These are phyloP conservation scores for Pisolithus marmoratus DNA, from an alignment of 768 basidiomycete genomes.

Conservation along the genomic window DNA sequence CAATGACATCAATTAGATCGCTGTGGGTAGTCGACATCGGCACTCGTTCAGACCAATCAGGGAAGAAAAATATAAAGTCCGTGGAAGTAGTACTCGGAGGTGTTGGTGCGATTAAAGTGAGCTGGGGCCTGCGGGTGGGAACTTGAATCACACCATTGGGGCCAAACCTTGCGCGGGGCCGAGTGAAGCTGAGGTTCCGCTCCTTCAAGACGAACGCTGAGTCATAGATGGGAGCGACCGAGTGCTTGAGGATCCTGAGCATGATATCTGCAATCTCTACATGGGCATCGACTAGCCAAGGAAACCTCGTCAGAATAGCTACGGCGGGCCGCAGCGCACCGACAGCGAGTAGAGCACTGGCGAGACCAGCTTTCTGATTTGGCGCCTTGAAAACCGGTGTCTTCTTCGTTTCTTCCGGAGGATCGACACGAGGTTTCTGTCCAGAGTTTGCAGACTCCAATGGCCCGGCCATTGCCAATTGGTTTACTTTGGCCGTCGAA, in stretches of 20 bases:
- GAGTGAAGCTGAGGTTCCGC: slow-evolving; percentile 54
- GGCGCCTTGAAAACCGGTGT: slow-evolving; percentile 34
- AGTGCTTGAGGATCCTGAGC: slow-evolving; percentile 65
- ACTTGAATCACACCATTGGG: slow-evolving; percentile 47
- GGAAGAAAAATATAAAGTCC: slow-evolving; percentile 91
- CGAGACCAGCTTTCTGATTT: slow-evolving; percentile 78
- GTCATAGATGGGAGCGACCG: slow-evolving; percentile 65
- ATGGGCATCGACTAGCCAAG: slow-evolving; percentile 78
- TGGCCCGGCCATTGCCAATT: slow-evolving; percentile 81
- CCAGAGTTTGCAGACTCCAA: slow-evolving; percentile 49
- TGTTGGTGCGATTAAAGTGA: slow-evolving; percentile 75
- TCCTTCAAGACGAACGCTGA: slow-evolving; percentile 46
- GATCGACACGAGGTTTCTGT: slow-evolving; percentile 35
- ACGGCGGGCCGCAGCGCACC: slow-evolving; percentile 79
- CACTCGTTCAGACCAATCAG: slow-evolving; percentile 70
- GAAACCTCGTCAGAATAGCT: slow-evolving; percentile 74
- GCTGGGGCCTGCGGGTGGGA: slow-evolving; percentile 51
- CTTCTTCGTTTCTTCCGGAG: slow-evolving; percentile 34
- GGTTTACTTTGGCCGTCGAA: slow-evolving; percentile 62
- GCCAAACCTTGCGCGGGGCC: slow-evolving; percentile 61
- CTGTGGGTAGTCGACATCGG: slow-evolving; percentile 58
- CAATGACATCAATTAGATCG: slow-evolving; percentile 70
- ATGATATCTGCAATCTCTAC: slow-evolving; percentile 85
- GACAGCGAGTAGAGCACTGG: slow-evolving; percentile 76
- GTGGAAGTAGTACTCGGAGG: slow-evolving; percentile 70